Conservation (phyloP, 805 yeast genomes). For the Hanseniaspora taiwanica region DNA sequence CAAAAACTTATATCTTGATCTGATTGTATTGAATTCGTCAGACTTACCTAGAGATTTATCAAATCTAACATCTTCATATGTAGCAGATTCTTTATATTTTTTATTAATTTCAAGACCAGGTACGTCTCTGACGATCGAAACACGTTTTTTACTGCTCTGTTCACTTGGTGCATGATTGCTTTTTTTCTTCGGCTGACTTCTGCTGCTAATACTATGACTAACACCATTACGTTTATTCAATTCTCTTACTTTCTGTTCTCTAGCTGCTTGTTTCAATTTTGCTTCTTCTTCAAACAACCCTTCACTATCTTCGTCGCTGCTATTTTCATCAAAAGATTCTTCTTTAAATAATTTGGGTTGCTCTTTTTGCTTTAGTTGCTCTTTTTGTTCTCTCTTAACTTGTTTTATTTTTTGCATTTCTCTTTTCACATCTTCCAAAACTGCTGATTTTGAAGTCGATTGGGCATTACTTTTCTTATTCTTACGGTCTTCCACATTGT, state of each 20-base stretch:
- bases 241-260: slow-evolving; percentile 4
- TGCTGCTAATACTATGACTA: too few relatives aligned
- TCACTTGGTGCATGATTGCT: slow-evolving; percentile 85
- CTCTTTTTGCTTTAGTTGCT: slow-evolving; percentile 8
- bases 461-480: slow-evolving; percentile 1
- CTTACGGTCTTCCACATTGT: slow-evolving; percentile 18
- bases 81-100: slow-evolving; percentile 8
- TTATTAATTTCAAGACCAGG: slow-evolving; percentile 44
- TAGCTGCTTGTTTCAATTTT: slow-evolving; percentile 13
- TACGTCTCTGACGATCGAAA: slow-evolving; percentile 55
- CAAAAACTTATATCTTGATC: slow-evolving; percentile 72
- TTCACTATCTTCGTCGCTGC: slow-evolving; percentile 13
- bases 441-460: background rate
- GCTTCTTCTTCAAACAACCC: slow-evolving; percentile 29
- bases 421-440: too few relatives aligned
- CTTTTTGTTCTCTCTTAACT: slow-evolving; percentile 3
- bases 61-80: slow-evolving; percentile 58
- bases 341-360: slow-evolving; percentile 8
- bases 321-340: slow-evolving; percentile 11
- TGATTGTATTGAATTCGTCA: slow-evolving; percentile 48
- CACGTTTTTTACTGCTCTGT: slow-evolving; percentile 58
- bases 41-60: slow-evolving; percentile 84
- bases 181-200: slow-evolving; percentile 24
- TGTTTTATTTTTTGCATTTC: slow-evolving; percentile 3
- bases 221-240: too few relatives aligned